Conservation (phyloP, 2,329 filamentous ascomycete genomes). For the Colletotrichum tanaceti region DNA sequence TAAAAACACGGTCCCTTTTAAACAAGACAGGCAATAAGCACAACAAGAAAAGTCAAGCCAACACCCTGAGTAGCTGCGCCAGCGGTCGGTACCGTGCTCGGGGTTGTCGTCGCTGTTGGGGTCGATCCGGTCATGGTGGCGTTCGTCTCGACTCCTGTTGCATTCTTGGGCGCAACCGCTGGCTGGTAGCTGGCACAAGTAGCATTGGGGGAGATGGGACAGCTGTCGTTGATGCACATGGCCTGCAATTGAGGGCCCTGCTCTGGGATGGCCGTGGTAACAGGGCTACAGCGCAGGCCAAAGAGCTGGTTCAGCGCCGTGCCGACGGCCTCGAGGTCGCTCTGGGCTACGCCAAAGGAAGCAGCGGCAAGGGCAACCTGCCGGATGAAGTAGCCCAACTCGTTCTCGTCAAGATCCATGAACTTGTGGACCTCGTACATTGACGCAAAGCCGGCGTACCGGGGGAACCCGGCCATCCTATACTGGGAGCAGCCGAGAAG, state of each 20-base stretch:
- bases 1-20: background rate
- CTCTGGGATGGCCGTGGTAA: constrained; percentile 57
- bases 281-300: constrained; percentile 62
- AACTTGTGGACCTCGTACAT: constrained; percentile 69
- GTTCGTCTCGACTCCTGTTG: constrained; percentile 31
- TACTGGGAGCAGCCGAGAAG: constrained; percentile 67
- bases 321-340: constrained; percentile 63
- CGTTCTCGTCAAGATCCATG: constrained; percentile 64
- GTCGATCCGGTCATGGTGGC: constrained; percentile 11
- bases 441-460: constrained; percentile 59
- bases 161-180: constrained; percentile 41
- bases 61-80: constrained; percentile 6
- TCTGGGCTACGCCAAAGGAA: constrained; percentile 68
- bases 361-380: constrained; percentile 67
- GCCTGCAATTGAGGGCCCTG: constrained; percentile 62
- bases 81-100: constrained; percentile 23
- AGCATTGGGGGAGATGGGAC: constrained; percentile 58
- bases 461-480: constrained; percentile 60
- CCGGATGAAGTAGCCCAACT: constrained; percentile 69
- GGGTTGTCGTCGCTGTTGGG: background rate
- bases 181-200: constrained; percentile 59
- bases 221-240: constrained; percentile 66
- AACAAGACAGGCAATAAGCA: background rate
- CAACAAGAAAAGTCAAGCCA: constrained; percentile 10
- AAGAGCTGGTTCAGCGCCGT: constrained; percentile 62